Percentiles rank a stretch among this genome's conserved stretches.
Conservation (phyloP, 352 stramenopile species). For the Phytophthora europaea region DNA sequence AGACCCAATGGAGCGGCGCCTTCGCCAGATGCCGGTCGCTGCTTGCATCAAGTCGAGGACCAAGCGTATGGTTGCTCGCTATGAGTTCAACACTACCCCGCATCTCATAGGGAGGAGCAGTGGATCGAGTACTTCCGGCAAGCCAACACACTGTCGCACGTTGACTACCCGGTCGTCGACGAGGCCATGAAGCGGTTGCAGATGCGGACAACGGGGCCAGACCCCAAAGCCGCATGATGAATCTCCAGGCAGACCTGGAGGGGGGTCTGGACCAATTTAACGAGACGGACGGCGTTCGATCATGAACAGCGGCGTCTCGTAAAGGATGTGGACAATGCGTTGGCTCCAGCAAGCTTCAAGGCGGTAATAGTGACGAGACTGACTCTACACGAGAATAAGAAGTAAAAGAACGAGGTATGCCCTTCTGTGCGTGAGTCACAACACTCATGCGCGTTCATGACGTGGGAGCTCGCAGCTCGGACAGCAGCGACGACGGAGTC, state of each 20-base stretch:
- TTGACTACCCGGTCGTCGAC: background rate
- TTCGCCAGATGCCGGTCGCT: slow-evolving; percentile 2
- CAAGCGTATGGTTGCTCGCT: background rate
- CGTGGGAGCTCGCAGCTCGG: background rate
- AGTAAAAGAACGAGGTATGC: no score
- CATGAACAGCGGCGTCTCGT: no score
- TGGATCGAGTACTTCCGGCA: background rate
- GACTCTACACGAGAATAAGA: no score
- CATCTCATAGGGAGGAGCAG: background rate
- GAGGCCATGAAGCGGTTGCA: background rate
- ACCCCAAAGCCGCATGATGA: no score
- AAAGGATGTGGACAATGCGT: no score
- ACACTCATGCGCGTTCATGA: slow-evolving; percentile 1
- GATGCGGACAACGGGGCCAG: background rate
- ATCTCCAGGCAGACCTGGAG: no score
- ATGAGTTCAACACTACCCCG: background rate
- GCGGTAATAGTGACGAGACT: no score
- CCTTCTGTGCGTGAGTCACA: no score
- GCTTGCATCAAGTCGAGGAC: background rate
- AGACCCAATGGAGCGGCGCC: slow-evolving; percentile 1
- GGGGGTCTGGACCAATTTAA: background rate
- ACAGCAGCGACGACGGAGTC: background rate
- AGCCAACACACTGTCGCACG: background rate
- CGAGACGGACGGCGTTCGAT: background rate
- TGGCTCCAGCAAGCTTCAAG: no score